Percentiles rank a stretch among this genome's conserved stretches.
These are phyloP conservation scores for Jacaranda mimosifolia DNA, from an alignment of 257 asterid genomes.

Conservation along the genomic window DNA sequence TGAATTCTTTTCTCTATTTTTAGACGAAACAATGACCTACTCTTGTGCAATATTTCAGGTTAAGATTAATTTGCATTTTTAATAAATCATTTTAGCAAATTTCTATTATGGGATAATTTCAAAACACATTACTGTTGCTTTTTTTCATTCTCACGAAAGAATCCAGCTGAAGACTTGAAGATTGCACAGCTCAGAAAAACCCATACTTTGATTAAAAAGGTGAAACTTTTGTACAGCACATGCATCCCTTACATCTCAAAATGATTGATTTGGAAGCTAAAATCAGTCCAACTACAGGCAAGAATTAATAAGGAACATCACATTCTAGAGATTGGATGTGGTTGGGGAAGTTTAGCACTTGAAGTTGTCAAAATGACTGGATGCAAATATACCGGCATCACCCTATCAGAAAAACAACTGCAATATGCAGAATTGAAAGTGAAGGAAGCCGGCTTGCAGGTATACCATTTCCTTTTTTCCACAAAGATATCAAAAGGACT, in stretches of 20 bases:
- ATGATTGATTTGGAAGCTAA: neutral
- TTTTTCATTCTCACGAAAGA: slow-evolving; percentile 33
- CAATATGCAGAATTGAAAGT: slow-evolving; percentile 58
- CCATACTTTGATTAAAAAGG: slow-evolving; percentile 68
- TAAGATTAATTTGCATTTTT: neutral
- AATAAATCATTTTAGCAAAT: neutral
- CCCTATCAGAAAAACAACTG: slow-evolving; percentile 66
- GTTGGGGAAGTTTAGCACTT: slow-evolving; percentile 77
- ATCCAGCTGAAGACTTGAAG: slow-evolving; percentile 70
- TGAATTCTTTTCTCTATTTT: slow-evolving; percentile 60
- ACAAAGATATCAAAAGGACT: too few species aligned
- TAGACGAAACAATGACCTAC: slow-evolving; percentile 85
- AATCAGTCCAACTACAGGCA: slow-evolving; percentile 50
- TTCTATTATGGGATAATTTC: neutral
- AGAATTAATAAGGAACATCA: slow-evolving; percentile 62
- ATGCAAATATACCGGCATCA: slow-evolving; percentile 79
- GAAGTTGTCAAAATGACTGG: slow-evolving; percentile 72
- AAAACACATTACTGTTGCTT: neutral
- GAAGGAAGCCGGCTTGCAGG: slow-evolving; percentile 73
- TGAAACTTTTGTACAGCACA: slow-evolving; percentile 4
- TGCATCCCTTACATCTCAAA: neutral
- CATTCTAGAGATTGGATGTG: slow-evolving; percentile 75
- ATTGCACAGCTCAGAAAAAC: slow-evolving; percentile 68
- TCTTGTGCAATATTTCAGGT: slow-evolving; percentile 83
- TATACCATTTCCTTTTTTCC: neutral